Evolutionary conservation across 805 yeast genomes (phyloP).

Genomic region (Priceomyces haplophilus): DNA sequence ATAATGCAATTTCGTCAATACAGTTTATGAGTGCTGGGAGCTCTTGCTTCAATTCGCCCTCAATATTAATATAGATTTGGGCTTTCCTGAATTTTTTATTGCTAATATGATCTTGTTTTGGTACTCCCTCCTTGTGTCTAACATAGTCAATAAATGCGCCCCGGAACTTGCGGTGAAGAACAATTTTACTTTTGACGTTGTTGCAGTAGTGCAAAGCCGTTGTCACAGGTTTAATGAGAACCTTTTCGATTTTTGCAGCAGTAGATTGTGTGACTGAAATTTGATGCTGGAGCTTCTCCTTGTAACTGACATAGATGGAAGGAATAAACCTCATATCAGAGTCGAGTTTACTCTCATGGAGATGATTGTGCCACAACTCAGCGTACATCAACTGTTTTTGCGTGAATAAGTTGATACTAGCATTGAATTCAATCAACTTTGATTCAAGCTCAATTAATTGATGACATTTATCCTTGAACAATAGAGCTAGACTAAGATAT

Average conservation of each 20-base stretch:
- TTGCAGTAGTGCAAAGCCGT: constrained; percentile 9
- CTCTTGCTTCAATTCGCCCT: constrained; percentile 8
- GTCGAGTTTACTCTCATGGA: not conserved
- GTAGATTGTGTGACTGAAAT: constrained; percentile 2
- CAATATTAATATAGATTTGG: constrained; percentile 9
- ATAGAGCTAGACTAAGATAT: not conserved
- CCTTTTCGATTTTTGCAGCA: constrained; percentile 4
- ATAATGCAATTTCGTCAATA: constrained; percentile 7
- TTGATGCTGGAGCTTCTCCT: constrained; percentile 8
- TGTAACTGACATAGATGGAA: constrained; percentile 9
- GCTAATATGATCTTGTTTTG: constrained; percentile 2
- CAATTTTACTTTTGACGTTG: constrained; percentile 4
- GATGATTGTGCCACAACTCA: constrained; percentile 9
- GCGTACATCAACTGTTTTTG: constrained; percentile 6
- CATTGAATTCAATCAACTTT: not conserved
- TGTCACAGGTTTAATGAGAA: constrained; percentile 4
- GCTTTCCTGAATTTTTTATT: constrained; percentile 6
- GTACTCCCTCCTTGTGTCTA: constrained; percentile 2
- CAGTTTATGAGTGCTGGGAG: constrained; percentile 9
- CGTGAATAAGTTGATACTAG: constrained; percentile 4
- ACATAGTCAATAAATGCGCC: constrained; percentile 7
- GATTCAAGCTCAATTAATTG: constrained; percentile 5
- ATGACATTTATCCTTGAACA: constrained; percentile 7
- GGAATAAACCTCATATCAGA: constrained; percentile 4
- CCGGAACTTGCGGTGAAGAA: constrained; percentile 5